phyloP scores from a whole-genome alignment of 1,284 basidiomycete genomes.

The Trichosporon asahii region DNA sequence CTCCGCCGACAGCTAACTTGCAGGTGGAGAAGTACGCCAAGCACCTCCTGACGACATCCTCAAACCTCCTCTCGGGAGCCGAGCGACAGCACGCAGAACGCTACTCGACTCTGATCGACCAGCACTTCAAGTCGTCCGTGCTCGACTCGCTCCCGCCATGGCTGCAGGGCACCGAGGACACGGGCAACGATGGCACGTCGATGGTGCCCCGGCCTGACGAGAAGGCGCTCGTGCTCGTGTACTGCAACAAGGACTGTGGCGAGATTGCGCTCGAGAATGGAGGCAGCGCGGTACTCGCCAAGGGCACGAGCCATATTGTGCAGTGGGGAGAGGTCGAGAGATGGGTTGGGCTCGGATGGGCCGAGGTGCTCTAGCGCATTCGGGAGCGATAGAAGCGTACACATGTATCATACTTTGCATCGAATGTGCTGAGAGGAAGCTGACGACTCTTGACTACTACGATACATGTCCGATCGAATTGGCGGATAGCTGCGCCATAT shows the following conservation, averaged over 20 bases:
- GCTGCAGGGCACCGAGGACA: constrained; percentile 70
- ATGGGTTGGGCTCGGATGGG: constrained; percentile 49
- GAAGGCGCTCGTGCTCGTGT: constrained; percentile 70
- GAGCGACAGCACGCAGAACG: constrained; percentile 74
- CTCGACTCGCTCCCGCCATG: constrained; percentile 72
- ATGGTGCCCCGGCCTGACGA: constrained; percentile 80
- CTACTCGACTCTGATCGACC: constrained; percentile 69
- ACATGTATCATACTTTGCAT: not conserved
- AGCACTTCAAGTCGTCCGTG: constrained; percentile 69
- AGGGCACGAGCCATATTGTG: constrained; percentile 51
- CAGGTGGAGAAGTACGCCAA: constrained; percentile 84
- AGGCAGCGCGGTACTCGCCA: constrained; percentile 41
- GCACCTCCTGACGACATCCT: constrained; percentile 64
- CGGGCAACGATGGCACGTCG: constrained; percentile 59
- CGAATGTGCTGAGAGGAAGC: not conserved
- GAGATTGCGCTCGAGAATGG: constrained; percentile 62
- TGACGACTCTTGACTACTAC: no score
- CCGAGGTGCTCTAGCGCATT: constrained; percentile 37
- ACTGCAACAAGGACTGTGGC: constrained; percentile 67
- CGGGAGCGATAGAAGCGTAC: no score
- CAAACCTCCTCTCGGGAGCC: constrained; percentile 70
- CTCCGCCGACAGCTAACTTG: not conserved
- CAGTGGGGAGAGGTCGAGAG: constrained; percentile 48
- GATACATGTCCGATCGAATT: no score
- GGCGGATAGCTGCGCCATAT: no score